Conservation (phyloP, 805 yeast species). For the Yarrowia divulgata region DNA sequence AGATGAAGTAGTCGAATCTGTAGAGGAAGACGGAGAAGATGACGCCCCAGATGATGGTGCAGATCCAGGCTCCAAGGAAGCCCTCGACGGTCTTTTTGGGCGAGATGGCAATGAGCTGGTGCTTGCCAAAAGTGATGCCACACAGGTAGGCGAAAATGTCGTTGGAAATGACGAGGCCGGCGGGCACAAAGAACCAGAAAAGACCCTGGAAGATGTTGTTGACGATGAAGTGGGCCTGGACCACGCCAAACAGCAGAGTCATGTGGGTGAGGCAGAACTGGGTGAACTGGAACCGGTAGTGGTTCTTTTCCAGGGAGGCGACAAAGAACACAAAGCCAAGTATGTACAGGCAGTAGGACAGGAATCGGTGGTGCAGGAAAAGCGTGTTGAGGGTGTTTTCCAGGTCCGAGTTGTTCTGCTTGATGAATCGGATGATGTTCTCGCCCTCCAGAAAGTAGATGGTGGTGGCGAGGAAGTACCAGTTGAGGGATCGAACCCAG, state of each 20-base stretch:
- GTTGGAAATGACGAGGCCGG: constrained; percentile 87
- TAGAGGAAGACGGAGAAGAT: constrained; percentile 69
- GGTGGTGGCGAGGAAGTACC: constrained; percentile 91
- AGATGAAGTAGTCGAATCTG: constrained; percentile 76
- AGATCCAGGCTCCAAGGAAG: constrained; percentile 96
- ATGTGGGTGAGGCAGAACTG: constrained; percentile 93
- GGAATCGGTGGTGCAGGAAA: constrained; percentile 80
- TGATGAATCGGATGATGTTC: constrained; percentile 73
- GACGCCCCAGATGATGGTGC: constrained; percentile 79
- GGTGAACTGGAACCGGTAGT: constrained; percentile 89
- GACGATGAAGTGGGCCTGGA: constrained; percentile 92
- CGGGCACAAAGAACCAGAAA: constrained; percentile 94
- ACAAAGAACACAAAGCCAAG: constrained; percentile 91
- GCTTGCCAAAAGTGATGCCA: constrained; percentile 94
- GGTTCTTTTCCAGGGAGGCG: constrained; percentile 85
- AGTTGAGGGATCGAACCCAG: constrained; percentile 80
- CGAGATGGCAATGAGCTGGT: constrained; percentile 89
- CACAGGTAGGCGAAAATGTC: constrained; percentile 97
- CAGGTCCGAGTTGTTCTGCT: constrained; percentile 57
- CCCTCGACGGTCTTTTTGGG: constrained; percentile 99
- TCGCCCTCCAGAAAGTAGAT: constrained; percentile 90
- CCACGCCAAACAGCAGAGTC: constrained; percentile 86
- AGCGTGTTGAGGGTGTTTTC: constrained; percentile 63
- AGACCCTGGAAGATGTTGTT: constrained; percentile 88
- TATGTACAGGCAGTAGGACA: constrained; percentile 83